phyloP scores from a whole-genome alignment of 192 early-diverging fungal genomes.

The Physocladia obscura region DNA sequence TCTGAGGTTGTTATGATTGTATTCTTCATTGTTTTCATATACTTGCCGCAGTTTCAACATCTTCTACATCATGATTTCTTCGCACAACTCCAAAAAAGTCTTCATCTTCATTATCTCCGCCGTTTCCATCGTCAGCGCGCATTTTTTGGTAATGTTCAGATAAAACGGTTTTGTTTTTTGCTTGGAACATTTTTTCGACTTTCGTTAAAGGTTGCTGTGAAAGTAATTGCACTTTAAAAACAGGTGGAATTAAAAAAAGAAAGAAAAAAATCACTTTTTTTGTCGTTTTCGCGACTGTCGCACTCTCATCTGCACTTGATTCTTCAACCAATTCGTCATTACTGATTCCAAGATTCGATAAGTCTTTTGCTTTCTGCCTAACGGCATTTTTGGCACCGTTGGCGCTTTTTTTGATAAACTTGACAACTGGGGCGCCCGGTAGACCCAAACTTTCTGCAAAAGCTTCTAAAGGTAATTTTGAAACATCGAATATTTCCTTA shows the following conservation, averaged over 20 bases:
- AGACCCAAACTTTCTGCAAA: conserved; percentile 90
- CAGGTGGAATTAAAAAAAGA: background rate
- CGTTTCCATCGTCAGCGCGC: conserved; percentile 56
- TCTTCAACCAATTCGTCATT: conserved; percentile 37
- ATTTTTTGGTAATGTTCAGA: conserved; percentile 89
- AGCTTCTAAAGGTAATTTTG: conserved; percentile 79
- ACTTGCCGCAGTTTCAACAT: conserved; percentile 25
- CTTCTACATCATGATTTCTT: conserved; percentile 73
- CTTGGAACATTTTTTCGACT: conserved; percentile 88
- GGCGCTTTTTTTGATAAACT: conserved; percentile 68
- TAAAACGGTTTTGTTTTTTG: conserved; percentile 87
- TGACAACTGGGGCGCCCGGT: conserved; percentile 91
- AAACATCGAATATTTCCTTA: conserved; percentile 87
- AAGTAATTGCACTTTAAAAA: background rate
- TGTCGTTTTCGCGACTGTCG: conserved; percentile 13
- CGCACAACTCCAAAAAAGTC: conserved; percentile 83
- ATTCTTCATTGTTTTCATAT: no score
- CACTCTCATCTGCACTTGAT: conserved; percentile 10
- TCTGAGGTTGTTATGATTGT: no score
- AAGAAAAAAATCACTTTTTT: conserved; percentile 21
- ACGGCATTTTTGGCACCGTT: conserved; percentile 66
- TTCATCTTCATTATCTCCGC: conserved; percentile 52
- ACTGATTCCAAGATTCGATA: conserved; percentile 28
- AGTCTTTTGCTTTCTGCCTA: conserved; percentile 38
- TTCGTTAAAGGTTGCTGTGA: conserved; percentile 66